Evolutionary conservation across 495 filamentous ascomycete species (phyloP).

Genomic region (Tuber aestivum): DNA sequence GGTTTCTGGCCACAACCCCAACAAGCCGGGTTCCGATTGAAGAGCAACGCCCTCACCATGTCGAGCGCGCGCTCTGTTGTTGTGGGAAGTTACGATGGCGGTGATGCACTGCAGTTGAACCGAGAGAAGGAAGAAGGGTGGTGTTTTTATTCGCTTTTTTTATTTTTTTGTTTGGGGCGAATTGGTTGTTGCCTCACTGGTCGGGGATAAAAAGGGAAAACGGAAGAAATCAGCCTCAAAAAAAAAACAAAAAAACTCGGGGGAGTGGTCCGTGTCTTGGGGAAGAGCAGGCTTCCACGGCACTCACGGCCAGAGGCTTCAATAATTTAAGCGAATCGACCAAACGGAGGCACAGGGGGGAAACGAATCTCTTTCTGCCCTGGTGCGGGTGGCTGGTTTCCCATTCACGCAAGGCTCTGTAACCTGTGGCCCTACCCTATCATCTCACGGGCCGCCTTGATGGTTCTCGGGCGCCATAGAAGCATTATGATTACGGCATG

Average conservation of each 20-base stretch:
- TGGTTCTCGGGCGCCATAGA: background rate
- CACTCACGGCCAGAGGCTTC: background rate
- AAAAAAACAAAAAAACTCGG: background rate
- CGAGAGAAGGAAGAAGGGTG: background rate
- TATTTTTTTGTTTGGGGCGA: constrained; percentile 3
- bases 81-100: background rate
- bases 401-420: background rate
- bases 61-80: background rate
- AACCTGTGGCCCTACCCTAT: background rate
- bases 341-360: background rate
- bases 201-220: constrained; percentile 15
- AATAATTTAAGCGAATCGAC: background rate
- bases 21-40: constrained; percentile 32
- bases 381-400: background rate
- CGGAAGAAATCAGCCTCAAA: constrained; percentile 16
- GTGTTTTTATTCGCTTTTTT: background rate
- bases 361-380: background rate
- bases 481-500: too few relatives aligned
- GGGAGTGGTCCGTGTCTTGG: background rate
- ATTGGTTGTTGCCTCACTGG: constrained; percentile 7
- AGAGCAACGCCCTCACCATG: constrained; percentile 22
- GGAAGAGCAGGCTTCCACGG: too few relatives aligned
- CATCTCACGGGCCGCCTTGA: background rate
- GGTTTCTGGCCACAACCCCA: constrained; percentile 35
- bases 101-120: too few relatives aligned